Percentiles rank a stretch among this genome's conserved stretches.
phyloP scores from a whole-genome alignment of 2,329 filamentous ascomycete genomes.

The Fusarium sp. region DNA sequence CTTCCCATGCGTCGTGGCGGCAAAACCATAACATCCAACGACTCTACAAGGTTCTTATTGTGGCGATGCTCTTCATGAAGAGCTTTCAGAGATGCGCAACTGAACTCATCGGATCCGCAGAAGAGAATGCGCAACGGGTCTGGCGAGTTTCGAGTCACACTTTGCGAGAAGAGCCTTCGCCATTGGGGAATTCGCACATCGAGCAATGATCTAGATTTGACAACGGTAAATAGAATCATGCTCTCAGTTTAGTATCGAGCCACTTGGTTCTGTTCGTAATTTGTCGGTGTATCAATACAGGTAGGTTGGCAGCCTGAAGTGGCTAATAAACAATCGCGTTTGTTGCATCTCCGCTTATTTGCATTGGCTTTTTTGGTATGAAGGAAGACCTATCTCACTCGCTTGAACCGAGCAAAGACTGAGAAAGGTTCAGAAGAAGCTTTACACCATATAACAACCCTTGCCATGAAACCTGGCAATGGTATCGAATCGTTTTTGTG shows the following conservation, averaged over 20 bases:
- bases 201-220: conserved; percentile 9
- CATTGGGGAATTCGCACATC: conserved; percentile 4
- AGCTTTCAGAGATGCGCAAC: conserved; percentile 77
- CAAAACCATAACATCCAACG: conserved; percentile 86
- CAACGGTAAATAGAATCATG: conserved; percentile 33
- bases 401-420: background rate
- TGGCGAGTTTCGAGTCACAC: conserved; percentile 38
- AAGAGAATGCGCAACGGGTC: conserved; percentile 86
- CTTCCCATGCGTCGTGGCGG: conserved; percentile 82
- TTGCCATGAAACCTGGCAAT: background rate
- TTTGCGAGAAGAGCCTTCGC: conserved; percentile 33
- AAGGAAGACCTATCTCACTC: background rate
- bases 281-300: background rate
- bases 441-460: background rate
- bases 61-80: conserved; percentile 67
- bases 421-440: background rate
- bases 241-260: background rate
- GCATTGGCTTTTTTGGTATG: conserved; percentile 39
- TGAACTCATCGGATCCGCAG: conserved; percentile 93
- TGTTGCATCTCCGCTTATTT: conserved; percentile 47
- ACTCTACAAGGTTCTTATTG: conserved; percentile 67
- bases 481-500: background rate
- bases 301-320: background rate
- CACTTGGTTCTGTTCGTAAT: background rate
- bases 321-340: conserved; percentile 41